Evolutionary conservation across 495 filamentous ascomycete species (phyloP).

Genomic region (Penicillium cinerascens): DNA sequence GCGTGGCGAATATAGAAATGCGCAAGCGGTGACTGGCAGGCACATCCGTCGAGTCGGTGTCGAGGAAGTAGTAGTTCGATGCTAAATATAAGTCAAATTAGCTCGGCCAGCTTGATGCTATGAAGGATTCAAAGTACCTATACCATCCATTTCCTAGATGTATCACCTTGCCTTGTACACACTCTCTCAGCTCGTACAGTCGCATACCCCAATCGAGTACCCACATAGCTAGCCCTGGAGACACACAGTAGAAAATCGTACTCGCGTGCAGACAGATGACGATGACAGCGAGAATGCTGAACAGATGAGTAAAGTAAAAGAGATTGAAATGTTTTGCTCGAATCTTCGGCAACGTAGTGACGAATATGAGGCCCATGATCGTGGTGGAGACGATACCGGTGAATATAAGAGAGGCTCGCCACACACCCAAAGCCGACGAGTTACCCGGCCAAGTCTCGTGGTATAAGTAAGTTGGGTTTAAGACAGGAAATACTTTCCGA

Average conservation of each 20-base stretch:
- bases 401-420: slow-evolving; percentile 8
- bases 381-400: slow-evolving; percentile 3
- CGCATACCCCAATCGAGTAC: slow-evolving; percentile 10
- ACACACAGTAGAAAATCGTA: slow-evolving; percentile 7
- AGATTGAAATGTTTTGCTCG: slow-evolving; percentile 7
- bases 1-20: slow-evolving; percentile 10
- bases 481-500: slow-evolving; percentile 6
- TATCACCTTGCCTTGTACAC: slow-evolving; percentile 2
- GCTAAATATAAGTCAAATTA: neutral
- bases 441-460: slow-evolving; percentile 8
- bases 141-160: slow-evolving; percentile 10
- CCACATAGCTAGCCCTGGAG: slow-evolving; percentile 10
- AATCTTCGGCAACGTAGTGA: slow-evolving; percentile 6
- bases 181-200: slow-evolving; percentile 8
- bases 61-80: slow-evolving; percentile 8
- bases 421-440: slow-evolving; percentile 5
- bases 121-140: slow-evolving; percentile 4
- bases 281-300: slow-evolving; percentile 2
- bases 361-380: slow-evolving; percentile 9
- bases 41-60: slow-evolving; percentile 6
- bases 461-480: slow-evolving; percentile 10
- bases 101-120: neutral
- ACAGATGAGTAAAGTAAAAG: slow-evolving; percentile 7
- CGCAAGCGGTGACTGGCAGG: slow-evolving; percentile 5
- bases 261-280: slow-evolving; percentile 7